Base-by-base conservation (phyloP, 2,329 filamentous ascomycete genomes). In the Apiospora marii region DNA sequence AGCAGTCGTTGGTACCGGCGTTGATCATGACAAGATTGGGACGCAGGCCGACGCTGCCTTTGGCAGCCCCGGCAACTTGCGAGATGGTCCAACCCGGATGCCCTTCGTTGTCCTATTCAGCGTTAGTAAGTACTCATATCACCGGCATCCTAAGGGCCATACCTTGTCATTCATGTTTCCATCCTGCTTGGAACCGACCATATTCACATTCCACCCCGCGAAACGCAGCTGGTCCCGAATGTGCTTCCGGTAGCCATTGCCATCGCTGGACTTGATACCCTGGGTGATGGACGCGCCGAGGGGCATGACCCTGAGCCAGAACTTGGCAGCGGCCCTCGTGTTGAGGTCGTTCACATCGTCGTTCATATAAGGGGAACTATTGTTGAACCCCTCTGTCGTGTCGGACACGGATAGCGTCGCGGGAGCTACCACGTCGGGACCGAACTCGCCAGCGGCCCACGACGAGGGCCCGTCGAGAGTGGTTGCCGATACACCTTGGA, bases 281-380 rank as follows among this genome's bases (percentile, higher is more conserved):
- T 61, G 68, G 27, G 74, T 75, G 70, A 77, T 77, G 69, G 74
- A 76, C 16, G 73, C 75, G 8, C 75, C 75, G 1, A 77, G 74
- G 16, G 74, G 74, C 67, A 76, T 70, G 22, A 51, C 48, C 22
- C 68, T n/a, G 48, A 70, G 46, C 30, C 30, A 70, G 48, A 70
- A 70, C 12, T 70, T 51, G n/a, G 24, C 68, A 14, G 68, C 68
- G n/a, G 68, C 68, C 43, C 67, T 27, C 5, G 41, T 22, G n/a
- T 13, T 30, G 8, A 68, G 41, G 43, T 68, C 67, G 67, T 48
- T 37, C 24, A 22, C 27, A n/a, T 46, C 41, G 41, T 48, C 67
- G 41, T 27, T 34, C 5, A 19, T 10, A 16, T 46, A 27, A 14
- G 8, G 43, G 3, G 44, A 34, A 27, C 41, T 68, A n/a, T 5